phyloP scores from a whole-genome alignment of 257 asterid species.

The Solanum sparsipilum region DNA sequence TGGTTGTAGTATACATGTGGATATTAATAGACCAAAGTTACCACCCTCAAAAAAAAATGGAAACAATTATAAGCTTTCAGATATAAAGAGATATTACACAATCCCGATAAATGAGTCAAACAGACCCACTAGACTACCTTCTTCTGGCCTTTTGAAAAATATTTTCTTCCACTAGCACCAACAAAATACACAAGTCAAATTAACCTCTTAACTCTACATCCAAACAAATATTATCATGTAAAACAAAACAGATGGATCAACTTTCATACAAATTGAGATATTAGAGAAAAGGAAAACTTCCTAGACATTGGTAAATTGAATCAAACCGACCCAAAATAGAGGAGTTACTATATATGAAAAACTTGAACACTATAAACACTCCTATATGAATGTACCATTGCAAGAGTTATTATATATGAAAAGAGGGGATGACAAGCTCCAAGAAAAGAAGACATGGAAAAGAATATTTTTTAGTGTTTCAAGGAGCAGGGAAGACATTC shows the following conservation, averaged over 20 bases:
- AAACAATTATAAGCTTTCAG: neutral
- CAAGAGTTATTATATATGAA: neutral
- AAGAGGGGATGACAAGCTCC: neutral
- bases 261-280: neutral
- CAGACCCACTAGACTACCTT: neutral
- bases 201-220: neutral
- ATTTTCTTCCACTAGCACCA: neutral
- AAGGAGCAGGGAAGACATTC: neutral
- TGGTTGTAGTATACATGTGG: neutral
- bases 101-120: neutral
- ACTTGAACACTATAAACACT: neutral
- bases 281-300: neutral
- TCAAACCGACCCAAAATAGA: neutral
- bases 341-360: neutral
- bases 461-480: neutral
- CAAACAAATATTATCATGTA: neutral
- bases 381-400: neutral
- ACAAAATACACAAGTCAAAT: neutral
- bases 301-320: neutral
- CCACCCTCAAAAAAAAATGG: neutral
- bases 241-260: neutral
- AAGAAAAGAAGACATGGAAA: neutral
- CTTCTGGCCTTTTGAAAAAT: neutral
- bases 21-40: neutral
- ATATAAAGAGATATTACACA: neutral